Evolutionary conservation across 352 stramenopile genomes (phyloP).

Genomic region (Phytophthora syringae): DNA sequence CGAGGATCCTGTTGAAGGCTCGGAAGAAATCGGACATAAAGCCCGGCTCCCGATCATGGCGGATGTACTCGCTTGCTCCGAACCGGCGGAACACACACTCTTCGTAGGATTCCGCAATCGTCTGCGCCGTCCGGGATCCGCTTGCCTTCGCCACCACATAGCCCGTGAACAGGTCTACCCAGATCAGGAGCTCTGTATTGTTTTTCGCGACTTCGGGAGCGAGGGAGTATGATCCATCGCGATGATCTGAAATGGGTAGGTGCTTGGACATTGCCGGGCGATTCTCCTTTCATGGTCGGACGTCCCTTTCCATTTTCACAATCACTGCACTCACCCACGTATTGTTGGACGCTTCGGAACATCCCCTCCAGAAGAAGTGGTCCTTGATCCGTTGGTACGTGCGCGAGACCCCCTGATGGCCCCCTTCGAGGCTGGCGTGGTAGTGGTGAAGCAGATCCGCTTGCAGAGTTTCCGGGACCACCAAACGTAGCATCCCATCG

Average conservation of each 20-base stretch:
- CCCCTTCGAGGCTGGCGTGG: conserved; percentile 1
- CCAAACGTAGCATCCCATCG: too few species aligned
- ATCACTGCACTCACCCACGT: not conserved
- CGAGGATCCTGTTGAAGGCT: not conserved
- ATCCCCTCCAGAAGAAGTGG: not conserved
- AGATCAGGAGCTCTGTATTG: not conserved
- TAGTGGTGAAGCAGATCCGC: too few species aligned
- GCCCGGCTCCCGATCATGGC: not conserved
- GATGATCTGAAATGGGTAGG: not conserved
- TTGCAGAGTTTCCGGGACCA: too few species aligned
- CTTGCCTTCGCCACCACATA: not conserved
- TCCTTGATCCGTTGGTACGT: conserved; percentile 1
- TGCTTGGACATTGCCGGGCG: not conserved
- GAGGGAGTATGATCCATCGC: not conserved
- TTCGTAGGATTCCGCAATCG: not conserved
- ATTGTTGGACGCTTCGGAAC: not conserved
- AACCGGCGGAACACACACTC: not conserved
- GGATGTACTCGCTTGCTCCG: not conserved
- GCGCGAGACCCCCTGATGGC: conserved; percentile 11
- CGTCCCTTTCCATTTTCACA: not conserved
- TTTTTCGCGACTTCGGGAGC: not conserved
- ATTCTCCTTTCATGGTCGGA: not conserved
- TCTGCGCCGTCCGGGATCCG: not conserved
- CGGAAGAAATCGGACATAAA: not conserved
- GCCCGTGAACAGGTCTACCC: not conserved